These are phyloP conservation scores for Solidago caesia DNA, from an alignment of 129 eudicot species.

Conservation along the genomic window DNA sequence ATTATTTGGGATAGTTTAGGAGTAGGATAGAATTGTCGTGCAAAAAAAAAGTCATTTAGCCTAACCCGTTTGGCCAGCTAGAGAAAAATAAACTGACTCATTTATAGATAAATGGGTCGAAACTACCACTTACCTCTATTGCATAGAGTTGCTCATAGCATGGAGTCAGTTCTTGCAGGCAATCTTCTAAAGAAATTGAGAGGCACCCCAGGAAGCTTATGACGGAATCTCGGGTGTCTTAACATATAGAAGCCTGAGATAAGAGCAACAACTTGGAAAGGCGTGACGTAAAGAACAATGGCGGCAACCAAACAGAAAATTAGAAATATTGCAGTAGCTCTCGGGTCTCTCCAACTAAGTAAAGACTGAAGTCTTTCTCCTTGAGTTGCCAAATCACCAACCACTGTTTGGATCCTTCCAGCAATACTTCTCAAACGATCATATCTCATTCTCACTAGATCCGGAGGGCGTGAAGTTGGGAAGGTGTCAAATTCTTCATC, in stretches of 20 bases:
- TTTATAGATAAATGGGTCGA: not conserved
- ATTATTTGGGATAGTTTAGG: no score
- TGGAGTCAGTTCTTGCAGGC: conserved; percentile 15
- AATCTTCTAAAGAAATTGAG: conserved; percentile 22
- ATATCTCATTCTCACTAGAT: conserved; percentile 53
- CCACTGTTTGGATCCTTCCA: conserved; percentile 54
- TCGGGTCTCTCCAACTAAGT: conserved; percentile 54
- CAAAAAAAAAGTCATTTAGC: not conserved
- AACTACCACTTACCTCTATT: not conserved
- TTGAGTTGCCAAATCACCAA: conserved; percentile 55
- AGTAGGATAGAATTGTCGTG: no score
- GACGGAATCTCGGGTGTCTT: conserved; percentile 48
- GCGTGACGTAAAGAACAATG: conserved; percentile 38
- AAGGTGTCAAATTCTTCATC: conserved; percentile 70
- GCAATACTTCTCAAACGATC: conserved; percentile 62
- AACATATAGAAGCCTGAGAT: conserved; percentile 39
- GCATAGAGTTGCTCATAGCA: conserved; percentile 9
- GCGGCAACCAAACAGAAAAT: conserved; percentile 44
- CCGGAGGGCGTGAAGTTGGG: conserved; percentile 45
- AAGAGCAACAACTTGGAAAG: conserved; percentile 40
- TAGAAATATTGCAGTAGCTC: conserved; percentile 45
- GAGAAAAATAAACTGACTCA: not conserved
- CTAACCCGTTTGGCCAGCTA: not conserved
- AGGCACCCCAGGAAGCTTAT: conserved; percentile 31
- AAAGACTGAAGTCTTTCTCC: conserved; percentile 43